Conservation (phyloP, 176 grass and related monocot species). For the Puccinellia tenuiflora region DNA sequence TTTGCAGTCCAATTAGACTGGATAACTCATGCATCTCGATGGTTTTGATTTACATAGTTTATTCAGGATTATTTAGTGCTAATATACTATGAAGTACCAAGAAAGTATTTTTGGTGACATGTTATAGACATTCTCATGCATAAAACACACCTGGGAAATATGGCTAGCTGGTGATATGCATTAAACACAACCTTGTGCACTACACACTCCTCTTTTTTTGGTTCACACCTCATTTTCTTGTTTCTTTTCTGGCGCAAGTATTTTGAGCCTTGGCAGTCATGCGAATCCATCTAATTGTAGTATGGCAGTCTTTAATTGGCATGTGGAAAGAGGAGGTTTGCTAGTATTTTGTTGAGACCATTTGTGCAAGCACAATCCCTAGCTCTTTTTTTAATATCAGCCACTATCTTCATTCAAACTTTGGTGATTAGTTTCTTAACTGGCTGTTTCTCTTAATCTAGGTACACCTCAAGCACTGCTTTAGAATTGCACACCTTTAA, state of each 20-base stretch:
- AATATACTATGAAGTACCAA: not conserved
- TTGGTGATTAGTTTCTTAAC: not conserved
- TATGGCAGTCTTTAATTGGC: not conserved
- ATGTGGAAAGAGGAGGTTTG: not conserved
- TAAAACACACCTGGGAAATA: not conserved
- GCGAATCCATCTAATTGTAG: not conserved
- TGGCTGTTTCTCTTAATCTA: conserved; percentile 15
- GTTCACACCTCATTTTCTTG: not conserved
- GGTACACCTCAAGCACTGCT: conserved; percentile 65
- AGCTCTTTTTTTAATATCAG: not conserved
- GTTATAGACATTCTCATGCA: not conserved
- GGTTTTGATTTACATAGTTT: not conserved
- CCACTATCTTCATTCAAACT: not conserved
- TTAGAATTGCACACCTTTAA: conserved; percentile 77
- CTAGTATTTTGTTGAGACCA: not conserved
- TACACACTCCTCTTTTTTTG: not conserved
- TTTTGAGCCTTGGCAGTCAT: not conserved
- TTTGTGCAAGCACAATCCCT: not conserved
- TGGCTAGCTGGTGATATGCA: not conserved
- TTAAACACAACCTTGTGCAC: not conserved
- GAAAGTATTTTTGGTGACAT: not conserved
- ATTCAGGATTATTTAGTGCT: not conserved
- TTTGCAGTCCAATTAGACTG: not conserved
- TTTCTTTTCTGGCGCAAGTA: not conserved
- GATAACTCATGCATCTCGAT: not conserved